Evolutionary conservation across 352 stramenopile genomes (phyloP).

Genomic region (Phytophthora podocarpi): DNA sequence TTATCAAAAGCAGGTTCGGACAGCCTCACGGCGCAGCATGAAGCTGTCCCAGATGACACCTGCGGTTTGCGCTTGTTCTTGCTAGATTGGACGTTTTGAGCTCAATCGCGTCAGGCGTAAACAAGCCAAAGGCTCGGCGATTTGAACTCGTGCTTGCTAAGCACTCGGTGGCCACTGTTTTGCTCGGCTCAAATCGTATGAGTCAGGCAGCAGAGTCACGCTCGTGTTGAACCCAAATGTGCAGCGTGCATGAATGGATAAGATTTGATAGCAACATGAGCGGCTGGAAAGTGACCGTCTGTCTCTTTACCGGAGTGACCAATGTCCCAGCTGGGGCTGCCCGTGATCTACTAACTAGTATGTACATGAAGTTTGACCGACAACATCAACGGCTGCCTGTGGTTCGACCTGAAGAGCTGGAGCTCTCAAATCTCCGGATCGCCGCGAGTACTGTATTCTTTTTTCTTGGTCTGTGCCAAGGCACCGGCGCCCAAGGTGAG

Average conservation of each 20-base stretch:
- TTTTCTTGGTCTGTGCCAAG: conserved; percentile 18
- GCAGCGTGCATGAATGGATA: too few species aligned
- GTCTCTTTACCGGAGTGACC: conserved; percentile 14
- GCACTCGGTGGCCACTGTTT: conserved; percentile 13
- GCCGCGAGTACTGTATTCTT: conserved; percentile 8
- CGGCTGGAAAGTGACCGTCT: conserved; percentile 14
- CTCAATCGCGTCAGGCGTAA: conserved; percentile 42
- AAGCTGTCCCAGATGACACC: conserved; percentile 34
- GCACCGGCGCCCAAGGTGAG: conserved; percentile 8
- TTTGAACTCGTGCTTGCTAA: conserved; percentile 28
- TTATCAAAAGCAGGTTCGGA: conserved; percentile 36
- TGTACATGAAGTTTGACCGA: background rate
- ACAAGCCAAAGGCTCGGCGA: conserved; percentile 27
- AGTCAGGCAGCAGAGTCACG: conserved; percentile 29
- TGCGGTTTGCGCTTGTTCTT: conserved; percentile 15
- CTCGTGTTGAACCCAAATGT: conserved; percentile 26
- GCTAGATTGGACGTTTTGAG: conserved; percentile 12
- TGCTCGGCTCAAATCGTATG: conserved; percentile 23
- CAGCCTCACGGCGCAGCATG: conserved; percentile 17
- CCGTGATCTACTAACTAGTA: too few species aligned
- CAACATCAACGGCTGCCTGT: conserved; percentile 1
- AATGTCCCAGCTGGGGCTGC: conserved; percentile 15
- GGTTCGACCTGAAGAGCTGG: conserved; percentile 17
- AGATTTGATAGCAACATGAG: conserved; percentile 6
- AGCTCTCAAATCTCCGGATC: conserved; percentile 31